Base-by-base conservation (phyloP, 2,329 filamentous ascomycete species). In the Fusarium torreyae region DNA sequence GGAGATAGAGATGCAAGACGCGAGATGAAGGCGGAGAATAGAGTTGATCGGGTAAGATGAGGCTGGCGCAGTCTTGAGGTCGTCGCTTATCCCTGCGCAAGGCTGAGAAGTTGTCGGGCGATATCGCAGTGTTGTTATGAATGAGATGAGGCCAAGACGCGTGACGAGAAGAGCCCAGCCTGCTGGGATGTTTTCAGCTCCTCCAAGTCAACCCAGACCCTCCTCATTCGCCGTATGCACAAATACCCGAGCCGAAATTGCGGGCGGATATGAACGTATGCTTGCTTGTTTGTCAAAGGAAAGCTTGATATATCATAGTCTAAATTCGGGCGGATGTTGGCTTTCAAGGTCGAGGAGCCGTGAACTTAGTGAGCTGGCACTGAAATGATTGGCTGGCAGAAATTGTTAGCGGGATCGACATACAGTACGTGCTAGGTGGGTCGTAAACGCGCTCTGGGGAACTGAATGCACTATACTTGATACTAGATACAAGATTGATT, bases 81-180 rank as follows among this genome's bases (percentile, higher is more conserved):
- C 28, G 45, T 26, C 50, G 39, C 28, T 42, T 26, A 43, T 53
- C 26, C 56, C 33, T 44, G 70, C 44, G 45, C 59, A 65, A 70
- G 65, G 62, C 69, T 73, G 56, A 52, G 34, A 70, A 58, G 66
- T 52, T 60, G 44, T 38, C 22, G 46, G 44, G 50, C 40, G 60
- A 56, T 57, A 56, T 52, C 39, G 61, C 53, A 63, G 48, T 17
- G 54, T 62, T 73, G 48, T 74, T 71, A 39, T 71, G 57, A 57
- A 70, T 63, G 50, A 72, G 61, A 58, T 49, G 49, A 68, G 57
- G 46, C 39, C 40, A 69, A 66, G 62, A 58, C 67, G 69, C 59
- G 60, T 54, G 57, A 59, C 49, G 57, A 46, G 26, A 59, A 52
- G 68, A 44, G 65, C 63, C 72, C 70, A 73, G 71, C 71, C 65